These are phyloP conservation scores for Saccharomyces hybrid DNA, from an alignment of 1,139 yeast species.

Conservation along the genomic window DNA sequence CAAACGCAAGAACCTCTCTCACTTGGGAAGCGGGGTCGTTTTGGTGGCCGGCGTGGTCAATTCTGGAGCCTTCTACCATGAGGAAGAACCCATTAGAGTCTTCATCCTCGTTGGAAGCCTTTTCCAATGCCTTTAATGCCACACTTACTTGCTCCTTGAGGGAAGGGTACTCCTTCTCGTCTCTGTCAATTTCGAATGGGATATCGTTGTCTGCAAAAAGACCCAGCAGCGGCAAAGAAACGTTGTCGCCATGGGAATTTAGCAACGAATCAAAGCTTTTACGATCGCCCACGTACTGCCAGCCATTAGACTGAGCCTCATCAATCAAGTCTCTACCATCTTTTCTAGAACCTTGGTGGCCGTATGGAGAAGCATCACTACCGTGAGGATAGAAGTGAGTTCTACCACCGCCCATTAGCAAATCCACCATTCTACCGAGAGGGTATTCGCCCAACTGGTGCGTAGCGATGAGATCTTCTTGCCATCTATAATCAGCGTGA, in stretches of 20 bases:
- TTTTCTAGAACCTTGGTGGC: slow-evolving; percentile 54
- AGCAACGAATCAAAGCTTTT: slow-evolving; percentile 47
- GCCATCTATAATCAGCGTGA: slow-evolving; percentile 53
- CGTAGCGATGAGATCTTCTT: slow-evolving; percentile 77
- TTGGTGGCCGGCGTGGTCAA: slow-evolving; percentile 87
- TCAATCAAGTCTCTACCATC: slow-evolving; percentile 59
- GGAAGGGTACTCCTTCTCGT: slow-evolving; percentile 52
- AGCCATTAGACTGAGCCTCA: slow-evolving; percentile 52
- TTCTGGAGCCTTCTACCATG: slow-evolving; percentile 78
- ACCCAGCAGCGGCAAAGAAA: slow-evolving; percentile 62
- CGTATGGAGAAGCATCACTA: slow-evolving; percentile 30
- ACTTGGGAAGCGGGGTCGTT: slow-evolving; percentile 89
- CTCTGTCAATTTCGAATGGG: slow-evolving; percentile 75
- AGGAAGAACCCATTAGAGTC: slow-evolving; percentile 76
- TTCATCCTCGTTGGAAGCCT: slow-evolving; percentile 42
- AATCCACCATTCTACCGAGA: slow-evolving; percentile 68
- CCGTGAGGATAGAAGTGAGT: slow-evolving; percentile 55
- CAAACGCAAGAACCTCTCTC: slow-evolving; percentile 68
- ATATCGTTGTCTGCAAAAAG: slow-evolving; percentile 64
- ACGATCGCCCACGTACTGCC: slow-evolving; percentile 59
- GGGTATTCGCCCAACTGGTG: slow-evolving; percentile 78
- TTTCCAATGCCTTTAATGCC: slow-evolving; percentile 57
- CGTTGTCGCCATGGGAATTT: slow-evolving; percentile 45
- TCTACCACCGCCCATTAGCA: slow-evolving; percentile 85
- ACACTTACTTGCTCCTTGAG: slow-evolving; percentile 65